These are phyloP conservation scores for Arabidopsis thaliana DNA, from an alignment of 345 rosid species.

Conservation along the genomic window DNA sequence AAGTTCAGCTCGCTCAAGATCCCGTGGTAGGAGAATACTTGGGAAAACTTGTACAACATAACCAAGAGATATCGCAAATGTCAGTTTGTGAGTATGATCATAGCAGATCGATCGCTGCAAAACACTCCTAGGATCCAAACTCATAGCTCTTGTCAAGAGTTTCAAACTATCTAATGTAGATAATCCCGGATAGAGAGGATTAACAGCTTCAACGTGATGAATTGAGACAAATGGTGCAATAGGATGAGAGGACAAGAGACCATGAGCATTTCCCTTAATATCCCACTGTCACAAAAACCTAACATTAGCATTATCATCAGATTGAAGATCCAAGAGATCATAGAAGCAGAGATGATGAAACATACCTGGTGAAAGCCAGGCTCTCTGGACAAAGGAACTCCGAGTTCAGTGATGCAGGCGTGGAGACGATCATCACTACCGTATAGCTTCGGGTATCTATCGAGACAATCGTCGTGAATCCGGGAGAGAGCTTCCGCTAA, in stretches of 20 bases:
- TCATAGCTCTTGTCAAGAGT: slow-evolving; percentile 80
- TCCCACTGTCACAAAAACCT: slow-evolving; percentile 70
- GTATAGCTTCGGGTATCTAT: slow-evolving; percentile 78
- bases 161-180: slow-evolving; percentile 69
- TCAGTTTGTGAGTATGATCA: slow-evolving; percentile 56
- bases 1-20: slow-evolving; percentile 75
- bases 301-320: neutral
- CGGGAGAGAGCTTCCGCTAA: slow-evolving; percentile 72
- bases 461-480: slow-evolving; percentile 74
- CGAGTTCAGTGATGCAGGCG: slow-evolving; percentile 91
- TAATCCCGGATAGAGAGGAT: slow-evolving; percentile 83
- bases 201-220: slow-evolving; percentile 88
- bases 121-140: slow-evolving; percentile 66
- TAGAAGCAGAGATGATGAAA: neutral
- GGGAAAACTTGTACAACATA: slow-evolving; percentile 89
- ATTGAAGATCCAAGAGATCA: neutral
- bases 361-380: slow-evolving; percentile 91
- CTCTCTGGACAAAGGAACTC: slow-evolving; percentile 84
- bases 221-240: slow-evolving; percentile 83
- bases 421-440: slow-evolving; percentile 96
- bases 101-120: slow-evolving; percentile 86
- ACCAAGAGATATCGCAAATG: slow-evolving; percentile 76
- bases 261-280: slow-evolving; percentile 81
- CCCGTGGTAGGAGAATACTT: slow-evolving; percentile 62
- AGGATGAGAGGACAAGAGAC: slow-evolving; percentile 81